These are phyloP conservation scores for Penicillium sp. DNA, from an alignment of 2,329 filamentous ascomycete species.

Conservation along the genomic window DNA sequence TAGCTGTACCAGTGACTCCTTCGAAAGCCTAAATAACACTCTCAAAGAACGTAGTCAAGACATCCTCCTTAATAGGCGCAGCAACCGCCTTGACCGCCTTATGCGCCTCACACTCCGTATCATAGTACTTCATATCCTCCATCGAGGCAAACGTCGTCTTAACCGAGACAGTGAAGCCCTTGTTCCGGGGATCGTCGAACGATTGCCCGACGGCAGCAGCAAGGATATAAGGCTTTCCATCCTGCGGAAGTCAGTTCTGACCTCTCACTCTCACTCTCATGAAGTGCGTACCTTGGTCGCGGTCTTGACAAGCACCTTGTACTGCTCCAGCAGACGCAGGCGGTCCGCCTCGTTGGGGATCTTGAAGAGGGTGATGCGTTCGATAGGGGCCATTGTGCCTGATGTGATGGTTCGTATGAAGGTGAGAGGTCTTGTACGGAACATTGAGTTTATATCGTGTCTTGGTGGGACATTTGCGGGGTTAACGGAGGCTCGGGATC, in stretches of 20 bases:
- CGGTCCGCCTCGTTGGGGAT: constrained; percentile 45
- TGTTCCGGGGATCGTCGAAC: constrained; percentile 54
- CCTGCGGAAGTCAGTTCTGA: constrained; percentile 41
- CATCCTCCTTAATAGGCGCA: constrained; percentile 32
- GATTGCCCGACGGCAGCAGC: constrained; percentile 52
- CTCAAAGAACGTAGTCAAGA: constrained; percentile 37
- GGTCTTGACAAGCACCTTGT: constrained; percentile 41
- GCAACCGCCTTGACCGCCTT: constrained; percentile 42
- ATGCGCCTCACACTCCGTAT: constrained; percentile 55
- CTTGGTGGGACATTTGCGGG: not conserved
- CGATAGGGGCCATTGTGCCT: constrained; percentile 38
- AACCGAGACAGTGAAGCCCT: constrained; percentile 62
- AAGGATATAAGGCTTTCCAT: constrained; percentile 66
- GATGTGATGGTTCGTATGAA: not conserved
- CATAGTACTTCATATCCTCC: constrained; percentile 67
- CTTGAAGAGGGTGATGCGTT: constrained; percentile 53
- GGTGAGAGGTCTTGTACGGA: not conserved
- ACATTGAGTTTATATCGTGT: not conserved
- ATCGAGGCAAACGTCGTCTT: constrained; percentile 59
- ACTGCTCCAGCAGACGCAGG: constrained; percentile 42
- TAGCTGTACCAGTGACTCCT: not conserved
- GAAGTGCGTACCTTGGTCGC: constrained; percentile 40
- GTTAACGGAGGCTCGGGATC: not conserved
- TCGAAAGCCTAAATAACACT: constrained; percentile 26
- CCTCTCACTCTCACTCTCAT: not conserved